phyloP scores from a whole-genome alignment of 192 early-diverging fungal species.

The Coemansia brasiliensis region DNA sequence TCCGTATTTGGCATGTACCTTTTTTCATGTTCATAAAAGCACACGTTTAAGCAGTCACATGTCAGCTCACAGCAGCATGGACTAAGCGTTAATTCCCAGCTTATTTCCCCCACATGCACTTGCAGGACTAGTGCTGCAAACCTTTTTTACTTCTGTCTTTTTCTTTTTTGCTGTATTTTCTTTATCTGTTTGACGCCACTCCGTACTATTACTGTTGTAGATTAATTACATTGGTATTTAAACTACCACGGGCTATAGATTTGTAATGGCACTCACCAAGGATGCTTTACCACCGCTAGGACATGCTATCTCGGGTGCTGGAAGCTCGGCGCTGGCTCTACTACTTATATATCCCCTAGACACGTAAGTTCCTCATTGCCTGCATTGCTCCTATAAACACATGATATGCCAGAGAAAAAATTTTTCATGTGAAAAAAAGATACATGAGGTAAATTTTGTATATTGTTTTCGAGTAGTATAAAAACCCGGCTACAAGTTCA shows the following conservation, averaged over 20 bases:
- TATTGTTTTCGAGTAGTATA: conserved; percentile 59
- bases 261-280: conserved; percentile 30
- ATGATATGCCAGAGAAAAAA: background rate
- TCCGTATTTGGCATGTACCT: background rate
- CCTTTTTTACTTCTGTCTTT: background rate
- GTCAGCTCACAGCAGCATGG: background rate
- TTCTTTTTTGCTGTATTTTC: background rate
- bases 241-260: background rate
- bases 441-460: too few relatives aligned
- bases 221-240: background rate
- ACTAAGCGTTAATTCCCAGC: conserved; percentile 1
- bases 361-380: conserved; percentile 44
- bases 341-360: conserved; percentile 93
- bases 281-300: conserved; percentile 76
- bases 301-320: conserved; percentile 88
- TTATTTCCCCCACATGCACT: background rate
- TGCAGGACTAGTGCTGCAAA: background rate
- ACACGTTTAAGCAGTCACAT: background rate
- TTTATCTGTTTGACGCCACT: background rate
- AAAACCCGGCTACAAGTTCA: conserved; percentile 98
- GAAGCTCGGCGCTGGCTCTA: conserved; percentile 90
- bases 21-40: background rate
- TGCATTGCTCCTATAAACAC: background rate
- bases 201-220: background rate
- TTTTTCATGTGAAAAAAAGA: background rate